Conservation (phyloP, 129 eudicot genomes). For the Escallonia rubra region DNA sequence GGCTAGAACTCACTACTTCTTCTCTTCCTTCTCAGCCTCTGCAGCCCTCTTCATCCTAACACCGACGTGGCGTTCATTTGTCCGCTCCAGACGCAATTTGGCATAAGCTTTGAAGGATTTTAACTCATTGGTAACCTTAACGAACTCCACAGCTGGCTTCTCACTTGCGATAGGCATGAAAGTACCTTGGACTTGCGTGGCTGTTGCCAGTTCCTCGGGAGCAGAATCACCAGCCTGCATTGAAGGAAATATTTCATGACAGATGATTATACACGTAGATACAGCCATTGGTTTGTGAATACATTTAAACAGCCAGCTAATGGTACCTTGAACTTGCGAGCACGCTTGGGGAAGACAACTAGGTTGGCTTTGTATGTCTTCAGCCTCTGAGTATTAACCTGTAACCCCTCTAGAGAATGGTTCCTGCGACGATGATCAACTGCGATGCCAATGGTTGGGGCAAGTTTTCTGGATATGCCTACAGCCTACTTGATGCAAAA, state of each 20-base stretch:
- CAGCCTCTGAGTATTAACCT: constrained; percentile 74
- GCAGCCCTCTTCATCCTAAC: constrained; percentile 76
- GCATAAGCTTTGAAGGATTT: constrained; percentile 62
- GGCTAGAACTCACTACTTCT: constrained; percentile 34
- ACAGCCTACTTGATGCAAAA: constrained; percentile 43
- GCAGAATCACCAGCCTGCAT: constrained; percentile 70
- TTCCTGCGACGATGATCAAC: constrained; percentile 78
- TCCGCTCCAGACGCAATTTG: constrained; percentile 68
- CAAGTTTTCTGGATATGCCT: constrained; percentile 77
- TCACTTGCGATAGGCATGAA: constrained; percentile 52
- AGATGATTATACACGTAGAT: too few relatives aligned
- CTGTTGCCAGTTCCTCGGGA: constrained; percentile 77
- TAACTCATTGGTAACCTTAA: constrained; percentile 74
- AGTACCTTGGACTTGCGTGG: constrained; percentile 68
- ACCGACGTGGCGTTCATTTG: constrained; percentile 60
- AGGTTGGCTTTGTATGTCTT: constrained; percentile 80
- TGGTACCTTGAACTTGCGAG: constrained; percentile 61
- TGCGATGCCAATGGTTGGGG: constrained; percentile 73
- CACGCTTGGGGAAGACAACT: constrained; percentile 73
- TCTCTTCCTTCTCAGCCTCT: constrained; percentile 80
- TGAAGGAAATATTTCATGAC: too few relatives aligned
- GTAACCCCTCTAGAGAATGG: constrained; percentile 70
- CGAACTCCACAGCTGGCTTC: constrained; percentile 58
- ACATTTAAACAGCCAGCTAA: background rate
- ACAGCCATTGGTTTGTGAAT: too few relatives aligned